phyloP scores from a whole-genome alignment of 345 rosid species.

The Rubroshorea leprosula region DNA sequence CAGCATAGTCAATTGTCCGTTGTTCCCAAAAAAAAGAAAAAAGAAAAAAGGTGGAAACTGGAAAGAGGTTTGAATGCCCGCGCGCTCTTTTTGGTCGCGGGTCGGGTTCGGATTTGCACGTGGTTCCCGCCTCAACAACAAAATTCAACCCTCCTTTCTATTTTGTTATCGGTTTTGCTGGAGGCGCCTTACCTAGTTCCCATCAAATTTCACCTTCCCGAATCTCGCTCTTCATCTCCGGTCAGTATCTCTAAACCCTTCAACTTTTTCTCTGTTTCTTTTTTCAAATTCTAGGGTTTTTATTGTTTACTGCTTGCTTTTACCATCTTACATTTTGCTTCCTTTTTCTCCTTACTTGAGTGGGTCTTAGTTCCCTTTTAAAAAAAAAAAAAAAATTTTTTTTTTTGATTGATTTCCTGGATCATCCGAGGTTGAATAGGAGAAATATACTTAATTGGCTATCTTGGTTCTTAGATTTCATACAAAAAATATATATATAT shows the following conservation, averaged over 20 bases:
- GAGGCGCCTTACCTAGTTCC: too few species aligned
- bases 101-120: slow-evolving; percentile 25
- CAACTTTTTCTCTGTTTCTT: background rate
- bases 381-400: too few species aligned
- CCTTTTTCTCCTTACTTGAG: background rate
- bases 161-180: background rate
- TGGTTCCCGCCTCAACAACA: slow-evolving; percentile 40
- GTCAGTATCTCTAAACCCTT: background rate
- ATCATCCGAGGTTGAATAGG: background rate
- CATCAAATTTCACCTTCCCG: background rate
- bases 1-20: too few species aligned
- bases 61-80: too few species aligned
- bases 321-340: background rate
- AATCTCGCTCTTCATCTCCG: background rate
- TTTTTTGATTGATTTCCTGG: background rate
- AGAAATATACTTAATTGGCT: background rate
- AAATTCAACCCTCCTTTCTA: slow-evolving; percentile 15
- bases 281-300: slow-evolving; percentile 11
- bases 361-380: too few species aligned
- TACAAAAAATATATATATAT: background rate
- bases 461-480: slow-evolving; percentile 8
- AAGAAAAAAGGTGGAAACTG: too few species aligned
- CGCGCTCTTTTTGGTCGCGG: background rate
- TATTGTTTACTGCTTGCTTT: background rate
- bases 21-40: too few species aligned